Percentiles rank a stretch among this genome's conserved stretches.
phyloP scores from a whole-genome alignment of 2,329 filamentous ascomycete genomes.

The Fusarium sacchari region DNA sequence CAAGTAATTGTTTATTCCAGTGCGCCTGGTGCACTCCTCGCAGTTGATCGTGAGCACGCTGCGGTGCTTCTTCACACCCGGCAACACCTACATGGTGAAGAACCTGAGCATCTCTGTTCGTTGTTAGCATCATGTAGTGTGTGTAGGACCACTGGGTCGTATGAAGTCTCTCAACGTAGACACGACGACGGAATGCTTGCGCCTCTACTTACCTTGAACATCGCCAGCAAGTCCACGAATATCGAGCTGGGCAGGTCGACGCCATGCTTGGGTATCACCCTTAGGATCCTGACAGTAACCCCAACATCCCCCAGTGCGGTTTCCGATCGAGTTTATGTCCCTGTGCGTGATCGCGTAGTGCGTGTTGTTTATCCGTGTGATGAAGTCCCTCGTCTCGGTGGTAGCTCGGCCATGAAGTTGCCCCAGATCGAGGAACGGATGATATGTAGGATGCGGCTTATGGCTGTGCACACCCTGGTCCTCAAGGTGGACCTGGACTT shows the following conservation, averaged over 20 bases:
- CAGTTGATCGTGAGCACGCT: not conserved
- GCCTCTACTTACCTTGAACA: not conserved
- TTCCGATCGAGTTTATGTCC: not conserved
- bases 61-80: not conserved
- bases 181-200: not conserved
- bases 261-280: too few relatives aligned
- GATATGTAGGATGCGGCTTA: not conserved
- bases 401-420: not conserved
- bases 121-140: not conserved
- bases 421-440: not conserved
- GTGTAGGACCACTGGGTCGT: too few relatives aligned
- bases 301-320: not conserved
- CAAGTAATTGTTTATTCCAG: constrained; percentile 30
- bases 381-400: not conserved
- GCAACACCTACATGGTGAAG: not conserved
- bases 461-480: not conserved
- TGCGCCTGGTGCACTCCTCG: not conserved
- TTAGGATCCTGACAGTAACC: too few relatives aligned
- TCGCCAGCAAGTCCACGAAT: not conserved
- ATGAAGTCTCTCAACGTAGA: too few relatives aligned
- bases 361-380: not conserved
- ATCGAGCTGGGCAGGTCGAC: too few relatives aligned
- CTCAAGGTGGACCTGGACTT: not conserved
- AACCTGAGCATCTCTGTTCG: not conserved
- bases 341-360: not conserved